Evolutionary conservation across 805 yeast genomes (phyloP), one percentile per base, ranked within the genome.

Genomic region (Myxozyma mucilagina): DNA sequence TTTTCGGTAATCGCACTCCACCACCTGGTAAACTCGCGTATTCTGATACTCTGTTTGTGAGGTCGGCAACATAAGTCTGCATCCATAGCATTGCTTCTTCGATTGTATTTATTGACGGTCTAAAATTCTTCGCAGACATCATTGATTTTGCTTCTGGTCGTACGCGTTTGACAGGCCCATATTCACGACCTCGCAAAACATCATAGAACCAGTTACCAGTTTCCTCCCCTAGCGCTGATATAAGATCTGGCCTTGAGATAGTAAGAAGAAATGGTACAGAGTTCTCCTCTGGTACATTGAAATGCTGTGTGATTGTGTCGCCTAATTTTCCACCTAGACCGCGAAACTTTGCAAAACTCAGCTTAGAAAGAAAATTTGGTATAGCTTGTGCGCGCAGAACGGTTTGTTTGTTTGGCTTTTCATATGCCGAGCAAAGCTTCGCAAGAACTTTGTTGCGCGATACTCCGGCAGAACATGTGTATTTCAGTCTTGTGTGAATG

Each of bases 321-420:
- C 99, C 99, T 9, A 80, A 74, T 66, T 89, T 90, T 1, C 98
- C 99, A 6, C 99, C 98, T 79, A 93, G 77, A 0, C 96, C 90
- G 82, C 96, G 87, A 59, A 93, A 83, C 67, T 91, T 96, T 0
- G 83, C 82, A 20, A 93, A 71, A 60, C 84, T 83, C 71, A 87
- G 85, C 31, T 81, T 78, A 35, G 77, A 77, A 10, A 92, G 72
- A 71, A 93, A 94, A 0, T 70, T 68, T 1, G 75, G 64, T 1
- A 86, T 76, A 14, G 82, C 74, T 0, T 70, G 68, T 45, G 81
- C 82, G 34, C 86, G 72, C 0, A 94, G 79, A 1, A 89, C 79
- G 0, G 97, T 90, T 71, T 94, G 65, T 47, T 85, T 84, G 71
- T 90, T 84, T 0, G 99, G 99, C 69, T 94, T 94, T 52, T 81